phyloP scores from a whole-genome alignment of 192 early-diverging fungal species.

The Coemansia sp. region DNA sequence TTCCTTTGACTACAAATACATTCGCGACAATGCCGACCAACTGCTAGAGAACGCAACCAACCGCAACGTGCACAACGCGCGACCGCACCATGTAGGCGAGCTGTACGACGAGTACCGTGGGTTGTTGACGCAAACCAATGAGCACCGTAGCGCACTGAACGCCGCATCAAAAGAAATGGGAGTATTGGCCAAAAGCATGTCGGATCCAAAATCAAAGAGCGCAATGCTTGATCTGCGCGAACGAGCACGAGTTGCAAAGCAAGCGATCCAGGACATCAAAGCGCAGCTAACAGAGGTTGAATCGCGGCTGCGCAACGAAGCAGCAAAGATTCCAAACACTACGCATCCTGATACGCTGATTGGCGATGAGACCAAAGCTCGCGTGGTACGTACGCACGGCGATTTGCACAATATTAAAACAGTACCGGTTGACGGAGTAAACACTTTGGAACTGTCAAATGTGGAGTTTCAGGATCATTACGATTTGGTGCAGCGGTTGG shows the following conservation, averaged over 20 bases:
- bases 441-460: slow-evolving; percentile 10
- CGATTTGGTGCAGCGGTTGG: slow-evolving; percentile 62
- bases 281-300: slow-evolving; percentile 54
- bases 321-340: slow-evolving; percentile 74
- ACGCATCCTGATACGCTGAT: slow-evolving; percentile 74
- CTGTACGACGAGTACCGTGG: slow-evolving; percentile 53
- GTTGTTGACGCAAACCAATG: slow-evolving; percentile 25
- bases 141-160: slow-evolving; percentile 50
- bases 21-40: slow-evolving; percentile 54
- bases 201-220: not conserved
- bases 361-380: slow-evolving; percentile 70
- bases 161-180: slow-evolving; percentile 49
- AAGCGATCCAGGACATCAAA: slow-evolving; percentile 57
- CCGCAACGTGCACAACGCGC: slow-evolving; percentile 58
- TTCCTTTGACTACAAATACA: slow-evolving; percentile 61
- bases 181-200: slow-evolving; percentile 17
- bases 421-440: slow-evolving; percentile 19
- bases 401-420: slow-evolving; percentile 23
- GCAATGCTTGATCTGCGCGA: slow-evolving; percentile 12
- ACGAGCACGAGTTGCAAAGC: slow-evolving; percentile 62
- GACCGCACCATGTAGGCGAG: slow-evolving; percentile 50
- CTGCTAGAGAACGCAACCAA: slow-evolving; percentile 51
- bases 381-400: slow-evolving; percentile 50
- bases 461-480: slow-evolving; percentile 65
- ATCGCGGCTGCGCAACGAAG: slow-evolving; percentile 58